Conservation (phyloP, 2,329 filamentous ascomycete genomes). For the Cordyceps fumosorosea region DNA sequence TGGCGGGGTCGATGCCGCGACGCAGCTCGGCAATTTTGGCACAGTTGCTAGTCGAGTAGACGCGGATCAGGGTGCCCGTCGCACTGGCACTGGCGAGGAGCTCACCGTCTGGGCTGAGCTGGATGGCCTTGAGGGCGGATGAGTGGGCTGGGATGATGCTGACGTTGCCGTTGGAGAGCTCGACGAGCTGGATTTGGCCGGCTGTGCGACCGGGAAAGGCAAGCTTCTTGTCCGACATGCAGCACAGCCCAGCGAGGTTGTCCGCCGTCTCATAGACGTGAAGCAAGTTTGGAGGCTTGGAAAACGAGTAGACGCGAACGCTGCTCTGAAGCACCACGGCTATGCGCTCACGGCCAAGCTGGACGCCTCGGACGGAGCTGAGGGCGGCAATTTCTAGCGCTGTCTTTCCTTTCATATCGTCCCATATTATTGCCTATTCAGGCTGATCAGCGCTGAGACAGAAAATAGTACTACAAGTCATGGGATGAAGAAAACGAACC, state of each 20-base stretch:
- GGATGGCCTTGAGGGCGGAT: slow-evolving; percentile 68
- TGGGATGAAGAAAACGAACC: slow-evolving; percentile 33
- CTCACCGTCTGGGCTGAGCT: slow-evolving; percentile 72
- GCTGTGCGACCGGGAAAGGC: slow-evolving; percentile 82
- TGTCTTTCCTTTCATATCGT: slow-evolving; percentile 68
- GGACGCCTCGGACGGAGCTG: slow-evolving; percentile 72
- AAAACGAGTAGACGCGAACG: slow-evolving; percentile 74
- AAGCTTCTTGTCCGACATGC: slow-evolving; percentile 64
- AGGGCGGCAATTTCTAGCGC: slow-evolving; percentile 75
- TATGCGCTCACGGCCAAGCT: slow-evolving; percentile 68
- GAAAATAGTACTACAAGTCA: neutral
- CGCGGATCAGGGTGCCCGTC: slow-evolving; percentile 79
- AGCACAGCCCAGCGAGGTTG: slow-evolving; percentile 76
- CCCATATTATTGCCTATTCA: slow-evolving; percentile 79
- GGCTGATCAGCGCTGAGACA: neutral
- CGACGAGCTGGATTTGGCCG: slow-evolving; percentile 85
- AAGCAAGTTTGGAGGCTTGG: slow-evolving; percentile 61
- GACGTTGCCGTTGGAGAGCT: slow-evolving; percentile 70
- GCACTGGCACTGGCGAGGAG: slow-evolving; percentile 87
- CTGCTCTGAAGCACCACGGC: slow-evolving; percentile 77
- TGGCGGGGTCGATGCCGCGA: slow-evolving; percentile 80
- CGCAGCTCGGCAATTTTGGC: slow-evolving; percentile 78
- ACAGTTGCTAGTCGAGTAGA: slow-evolving; percentile 75
- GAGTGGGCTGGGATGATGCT: slow-evolving; percentile 92
- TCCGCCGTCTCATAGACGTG: slow-evolving; percentile 79